Evolutionary conservation across 805 yeast species (phyloP).

Genomic region (Sungouiozyma ichnusensis): DNA sequence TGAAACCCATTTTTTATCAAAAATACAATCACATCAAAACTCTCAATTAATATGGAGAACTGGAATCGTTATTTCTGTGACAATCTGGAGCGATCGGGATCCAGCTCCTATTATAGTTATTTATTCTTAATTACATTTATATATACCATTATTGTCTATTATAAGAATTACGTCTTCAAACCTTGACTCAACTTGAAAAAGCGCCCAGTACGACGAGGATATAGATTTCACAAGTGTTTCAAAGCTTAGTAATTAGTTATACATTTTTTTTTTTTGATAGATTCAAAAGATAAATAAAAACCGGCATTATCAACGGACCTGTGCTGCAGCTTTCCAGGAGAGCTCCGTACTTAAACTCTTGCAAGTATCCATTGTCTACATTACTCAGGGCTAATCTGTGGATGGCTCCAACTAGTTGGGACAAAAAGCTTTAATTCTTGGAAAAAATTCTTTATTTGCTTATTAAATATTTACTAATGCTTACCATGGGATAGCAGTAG

Average conservation of each 20-base stretch:
- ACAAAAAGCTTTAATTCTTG: background rate
- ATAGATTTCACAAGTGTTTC: too few relatives aligned
- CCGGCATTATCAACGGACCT: background rate
- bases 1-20: conserved; percentile 4
- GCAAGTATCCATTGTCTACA: background rate
- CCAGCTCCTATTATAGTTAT: background rate
- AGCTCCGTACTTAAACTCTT: background rate
- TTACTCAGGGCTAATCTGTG: background rate
- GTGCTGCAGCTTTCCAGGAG: background rate
- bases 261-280: background rate
- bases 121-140: background rate
- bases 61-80: too few relatives aligned
- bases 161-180: background rate
- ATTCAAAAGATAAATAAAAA: background rate
- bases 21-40: background rate
- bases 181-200: too few relatives aligned
- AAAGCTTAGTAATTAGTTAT: too few relatives aligned
- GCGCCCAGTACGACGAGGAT: too few relatives aligned
- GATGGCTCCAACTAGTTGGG: background rate
- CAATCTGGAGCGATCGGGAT: background rate
- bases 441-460: background rate
- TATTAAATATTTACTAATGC: too few relatives aligned
- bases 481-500: background rate
- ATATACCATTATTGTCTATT: too few relatives aligned
- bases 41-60: background rate